Evolutionary conservation across 2,329 filamentous ascomycete genomes (phyloP).

Genomic region (Diplodia sapinea): DNA sequence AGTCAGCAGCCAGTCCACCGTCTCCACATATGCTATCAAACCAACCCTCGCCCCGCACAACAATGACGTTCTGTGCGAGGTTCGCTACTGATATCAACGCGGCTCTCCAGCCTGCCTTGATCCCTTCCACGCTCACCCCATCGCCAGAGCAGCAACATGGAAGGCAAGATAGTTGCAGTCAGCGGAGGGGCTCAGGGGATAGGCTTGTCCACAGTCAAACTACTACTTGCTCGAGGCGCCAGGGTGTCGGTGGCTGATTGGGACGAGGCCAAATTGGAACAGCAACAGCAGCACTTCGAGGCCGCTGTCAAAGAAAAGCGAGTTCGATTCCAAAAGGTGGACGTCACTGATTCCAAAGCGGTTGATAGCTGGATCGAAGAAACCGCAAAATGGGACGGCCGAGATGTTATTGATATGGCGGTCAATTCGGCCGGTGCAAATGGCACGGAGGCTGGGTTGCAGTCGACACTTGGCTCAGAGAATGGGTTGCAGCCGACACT

Average conservation of each 20-base stretch:
- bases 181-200: conserved; percentile 49
- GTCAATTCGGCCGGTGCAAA: conserved; percentile 53
- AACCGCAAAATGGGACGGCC: conserved; percentile 43
- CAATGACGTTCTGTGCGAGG: conserved; percentile 5
- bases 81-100: not conserved
- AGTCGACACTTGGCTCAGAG: conserved; percentile 43
- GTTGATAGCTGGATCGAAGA: conserved; percentile 47
- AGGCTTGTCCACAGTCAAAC: conserved; percentile 46
- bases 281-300: conserved; percentile 13
- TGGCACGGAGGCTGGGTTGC: conserved; percentile 35
- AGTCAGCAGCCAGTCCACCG: not conserved
- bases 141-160: conserved; percentile 28
- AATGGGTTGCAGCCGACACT: conserved; percentile 48
- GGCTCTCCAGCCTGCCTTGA: not conserved
- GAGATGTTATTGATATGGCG: conserved; percentile 43
- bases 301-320: conserved; percentile 18
- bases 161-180: conserved; percentile 37
- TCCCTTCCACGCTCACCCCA: not conserved
- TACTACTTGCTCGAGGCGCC: conserved; percentile 45
- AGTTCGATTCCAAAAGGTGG: conserved; percentile 34
- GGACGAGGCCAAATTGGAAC: conserved; percentile 38
- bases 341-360: conserved; percentile 42
- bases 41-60: not conserved
- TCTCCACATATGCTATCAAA: not conserved
- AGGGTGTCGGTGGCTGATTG: conserved; percentile 49